Base-by-base conservation (phyloP, 2,329 filamentous ascomycete genomes). In the Pyrenochaeta sp. region DNA sequence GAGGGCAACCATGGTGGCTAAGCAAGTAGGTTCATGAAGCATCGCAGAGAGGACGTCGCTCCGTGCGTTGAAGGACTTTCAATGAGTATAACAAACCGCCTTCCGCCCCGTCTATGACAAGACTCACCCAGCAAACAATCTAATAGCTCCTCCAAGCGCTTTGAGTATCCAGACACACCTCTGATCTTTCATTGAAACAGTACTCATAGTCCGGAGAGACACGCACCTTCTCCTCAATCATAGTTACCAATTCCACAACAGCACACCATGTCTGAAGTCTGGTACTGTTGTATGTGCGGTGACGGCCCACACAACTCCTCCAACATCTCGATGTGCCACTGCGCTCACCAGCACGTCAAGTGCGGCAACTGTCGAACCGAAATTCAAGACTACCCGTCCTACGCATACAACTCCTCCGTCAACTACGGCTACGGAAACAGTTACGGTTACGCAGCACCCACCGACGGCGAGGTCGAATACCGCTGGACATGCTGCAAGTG, bases 401-500 rank as follows among this genome's bases (percentile, higher is more conserved):
- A 45, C 44, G 28, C 40, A 44, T 44, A 39, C 19, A 34, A 50
- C n/a, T n/a, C 7, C 8, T 27, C 24, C 47, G 10, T 9, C 27
- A 25, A 8, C n/a, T 32, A 50, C 47, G 22, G 5, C 13, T 30
- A 27, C 27, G 13, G 22, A 4, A 7, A 12, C 24, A 9, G 22
- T 2, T 24, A n/a, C 37, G 12, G 25, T 25, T 8, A n/a, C 6
- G 2, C 19, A 2, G 44, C 12, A 24, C 19, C n/a, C 3, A 36
- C 28, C 28, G 22, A 24, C 8, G 7, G 24, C 45, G 25, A 39
- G 30, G 27, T 5, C 5, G 30, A 13, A 19, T 42, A 30, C 32
- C 42, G 44, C 6, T 58, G 56, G 56, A 13, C 8, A 2, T 58
- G 56, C 36, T 58, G 52, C 15, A 24, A 10, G 6, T 55, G 52